These are phyloP conservation scores for Monosporascus sp. DNA, from an alignment of 2,329 filamentous ascomycete species.

Conservation along the genomic window DNA sequence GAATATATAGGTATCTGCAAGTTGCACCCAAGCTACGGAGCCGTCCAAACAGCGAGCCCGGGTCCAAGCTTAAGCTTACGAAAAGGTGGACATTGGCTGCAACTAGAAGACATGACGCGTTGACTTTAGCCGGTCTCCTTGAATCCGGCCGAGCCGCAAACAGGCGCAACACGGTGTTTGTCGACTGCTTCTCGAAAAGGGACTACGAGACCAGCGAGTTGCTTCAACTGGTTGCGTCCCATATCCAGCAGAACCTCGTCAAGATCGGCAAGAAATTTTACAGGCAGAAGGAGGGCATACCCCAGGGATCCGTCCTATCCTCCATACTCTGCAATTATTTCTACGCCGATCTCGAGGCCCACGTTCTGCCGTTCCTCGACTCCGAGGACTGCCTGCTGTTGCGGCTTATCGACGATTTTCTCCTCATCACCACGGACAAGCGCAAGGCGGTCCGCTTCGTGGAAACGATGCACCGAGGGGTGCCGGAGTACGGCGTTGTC, in stretches of 20 bases:
- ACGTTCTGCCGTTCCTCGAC: slow-evolving; percentile 63
- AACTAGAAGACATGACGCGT: slow-evolving; percentile 34
- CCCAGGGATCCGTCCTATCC: slow-evolving; percentile 87
- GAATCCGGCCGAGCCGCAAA: slow-evolving; percentile 32
- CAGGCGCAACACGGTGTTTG: slow-evolving; percentile 69
- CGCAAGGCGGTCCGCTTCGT: slow-evolving; percentile 69
- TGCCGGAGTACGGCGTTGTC: slow-evolving; percentile 73
- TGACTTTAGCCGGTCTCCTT: slow-evolving; percentile 42
- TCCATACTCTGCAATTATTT: slow-evolving; percentile 91
- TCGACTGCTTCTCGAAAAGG: slow-evolving; percentile 61
- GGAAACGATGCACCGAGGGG: slow-evolving; percentile 71
- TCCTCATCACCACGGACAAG: slow-evolving; percentile 72
- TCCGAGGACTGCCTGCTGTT: slow-evolving; percentile 61
- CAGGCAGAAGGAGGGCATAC: slow-evolving; percentile 82
- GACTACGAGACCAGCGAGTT: slow-evolving; percentile 55
- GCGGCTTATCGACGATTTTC: slow-evolving; percentile 86
- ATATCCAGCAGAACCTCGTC: slow-evolving; percentile 81
- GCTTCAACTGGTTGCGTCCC: slow-evolving; percentile 67
- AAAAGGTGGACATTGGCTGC: slow-evolving; percentile 52
- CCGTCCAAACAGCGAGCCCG: slow-evolving; percentile 28
- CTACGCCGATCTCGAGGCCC: slow-evolving; percentile 78
- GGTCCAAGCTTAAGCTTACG: slow-evolving; percentile 34
- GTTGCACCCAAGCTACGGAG: slow-evolving; percentile 39
- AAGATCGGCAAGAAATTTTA: slow-evolving; percentile 87
- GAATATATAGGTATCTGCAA: slow-evolving; percentile 69